Evolutionary conservation across 208 protist species (phyloP), one percentile per base, ranked within the genome.

Genomic region (Novymonas esmeraldas): DNA sequence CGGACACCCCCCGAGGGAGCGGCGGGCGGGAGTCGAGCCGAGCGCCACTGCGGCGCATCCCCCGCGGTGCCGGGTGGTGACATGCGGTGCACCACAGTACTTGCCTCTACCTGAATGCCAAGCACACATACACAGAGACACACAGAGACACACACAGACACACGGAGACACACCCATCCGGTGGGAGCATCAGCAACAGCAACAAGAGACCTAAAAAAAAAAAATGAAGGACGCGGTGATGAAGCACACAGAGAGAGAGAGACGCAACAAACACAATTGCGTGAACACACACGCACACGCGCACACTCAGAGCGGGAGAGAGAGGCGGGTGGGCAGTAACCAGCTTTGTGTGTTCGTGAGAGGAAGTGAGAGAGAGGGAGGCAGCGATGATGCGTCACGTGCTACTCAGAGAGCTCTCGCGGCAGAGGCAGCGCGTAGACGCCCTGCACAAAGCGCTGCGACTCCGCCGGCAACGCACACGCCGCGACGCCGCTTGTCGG

Each of bases 371-470:
- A n/a, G n/a, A n/a, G n/a, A n/a, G n/a, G n/a, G n/a, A n/a, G n/a
- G n/a, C n/a, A n/a, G n/a, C n/a, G n/a, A n/a, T n/a, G n/a, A n/a
- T n/a, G n/a, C n/a, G n/a, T n/a, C n/a, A n/a, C n/a, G n/a, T n/a
- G n/a, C 46, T 29, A 76, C 2, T 26, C 28, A 0, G 58, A 73
- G 11, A 94, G 46, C 46, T 94, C 85, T 0, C 68, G 72, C 7
- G 89, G 89, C 38, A 90, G 64, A 3, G 85, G 85, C 20, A 94
- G 77, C 1, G 72, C 68, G 58, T 85, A 82, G 2, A 90, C 48
- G 9, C 63, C 48, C 24, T 89, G 73, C n/a, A 94, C 22, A 11
- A 87, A 58, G 24, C 54, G 48, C 49, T 87, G 81, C 41, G 76
- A 28, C 4, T 80, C 81, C 2, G 48, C 73, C 0, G 63, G 70